phyloP scores from a whole-genome alignment of 768 basidiomycete genomes.

The Pluteus cervinus region DNA sequence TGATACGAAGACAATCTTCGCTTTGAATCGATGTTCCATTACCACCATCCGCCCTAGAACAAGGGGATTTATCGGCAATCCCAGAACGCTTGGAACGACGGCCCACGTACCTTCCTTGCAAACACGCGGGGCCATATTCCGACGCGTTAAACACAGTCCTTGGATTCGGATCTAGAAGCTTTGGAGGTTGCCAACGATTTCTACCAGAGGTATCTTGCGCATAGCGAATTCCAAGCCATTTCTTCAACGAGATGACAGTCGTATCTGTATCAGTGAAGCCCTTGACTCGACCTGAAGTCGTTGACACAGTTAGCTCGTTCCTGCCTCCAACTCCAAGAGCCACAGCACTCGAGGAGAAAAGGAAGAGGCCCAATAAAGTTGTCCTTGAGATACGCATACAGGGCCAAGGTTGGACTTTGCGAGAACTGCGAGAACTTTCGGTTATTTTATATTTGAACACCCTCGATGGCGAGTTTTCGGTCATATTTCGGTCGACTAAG shows the following conservation, averaged over 20 bases:
- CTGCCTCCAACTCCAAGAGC: no score
- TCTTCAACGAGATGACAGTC: constrained; percentile 14
- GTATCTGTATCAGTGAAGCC: constrained; percentile 20
- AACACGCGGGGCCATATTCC: constrained; percentile 24
- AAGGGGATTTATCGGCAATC: background rate
- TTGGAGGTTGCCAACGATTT: constrained; percentile 25
- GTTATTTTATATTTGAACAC: no score
- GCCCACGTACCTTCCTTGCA: constrained; percentile 22
- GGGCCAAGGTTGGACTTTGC: no score
- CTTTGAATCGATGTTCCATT: constrained; percentile 28
- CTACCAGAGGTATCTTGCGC: constrained; percentile 22
- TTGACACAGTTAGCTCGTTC: no score
- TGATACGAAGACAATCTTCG: constrained; percentile 35
- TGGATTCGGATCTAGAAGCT: constrained; percentile 10
- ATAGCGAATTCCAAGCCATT: constrained; percentile 24
- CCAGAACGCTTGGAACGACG: background rate
- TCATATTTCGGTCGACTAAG: no score
- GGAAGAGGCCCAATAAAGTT: no score
- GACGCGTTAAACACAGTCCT: constrained; percentile 19
- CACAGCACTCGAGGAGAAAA: no score
- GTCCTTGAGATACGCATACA: no score
- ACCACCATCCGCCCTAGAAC: constrained; percentile 22
- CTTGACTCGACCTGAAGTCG: constrained; percentile 20
- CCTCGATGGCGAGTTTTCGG: no score
- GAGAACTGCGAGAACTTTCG: no score